Evolutionary conservation across 2,329 filamentous ascomycete genomes (phyloP), one percentile per base, ranked within the genome.

Genomic region (Ophiostoma fasciatum): DNA sequence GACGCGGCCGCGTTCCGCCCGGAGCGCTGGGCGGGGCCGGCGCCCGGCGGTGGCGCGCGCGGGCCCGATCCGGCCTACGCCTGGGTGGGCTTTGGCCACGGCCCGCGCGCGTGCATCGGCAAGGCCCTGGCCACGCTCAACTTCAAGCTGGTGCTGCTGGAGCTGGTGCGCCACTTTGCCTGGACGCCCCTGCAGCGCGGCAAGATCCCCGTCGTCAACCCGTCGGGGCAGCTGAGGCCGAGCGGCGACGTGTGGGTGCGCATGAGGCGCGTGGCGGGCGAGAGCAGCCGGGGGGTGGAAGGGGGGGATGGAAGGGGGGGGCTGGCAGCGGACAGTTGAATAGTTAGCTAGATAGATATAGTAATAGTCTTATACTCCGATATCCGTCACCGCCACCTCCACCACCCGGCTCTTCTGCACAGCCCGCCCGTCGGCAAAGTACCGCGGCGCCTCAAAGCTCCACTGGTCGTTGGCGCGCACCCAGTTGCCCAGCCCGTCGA

Each of bases 81-180:
- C 0, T 57, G 57, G 27, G 48, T 52, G 26, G 49, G 54, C 0
- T 61, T 61, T 38, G 47, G 54, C 34, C 51, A 55, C 30, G 58
- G 57, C 4, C 53, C 56, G 6, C 46, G 57, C 12, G 49, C 51
- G 29, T 61, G 58, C 43, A 59, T 60, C 22, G 59, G 58, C 11
- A 52, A 51, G 37, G 30, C 49, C 45, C 9, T 53, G 56, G 48
- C 57, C 1, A 38, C 55, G 32, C 39, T 60, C 34, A 57, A 59
- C 44, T 52, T 60, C 44, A 61, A 61, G 47, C 43, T 48, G 4
- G 46, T 59, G 6, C 26, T 61, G 10, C 41, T 51, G 4, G 51
- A 54, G 38, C 37, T 60, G 31, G 40, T 59, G 19, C 41, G 42
- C 4, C 45, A 45, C 17, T 61, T 57, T 13, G 27, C 31, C 13